These are phyloP conservation scores for Tilletia indica DNA, from an alignment of 1,284 basidiomycete species.

Conservation along the genomic window DNA sequence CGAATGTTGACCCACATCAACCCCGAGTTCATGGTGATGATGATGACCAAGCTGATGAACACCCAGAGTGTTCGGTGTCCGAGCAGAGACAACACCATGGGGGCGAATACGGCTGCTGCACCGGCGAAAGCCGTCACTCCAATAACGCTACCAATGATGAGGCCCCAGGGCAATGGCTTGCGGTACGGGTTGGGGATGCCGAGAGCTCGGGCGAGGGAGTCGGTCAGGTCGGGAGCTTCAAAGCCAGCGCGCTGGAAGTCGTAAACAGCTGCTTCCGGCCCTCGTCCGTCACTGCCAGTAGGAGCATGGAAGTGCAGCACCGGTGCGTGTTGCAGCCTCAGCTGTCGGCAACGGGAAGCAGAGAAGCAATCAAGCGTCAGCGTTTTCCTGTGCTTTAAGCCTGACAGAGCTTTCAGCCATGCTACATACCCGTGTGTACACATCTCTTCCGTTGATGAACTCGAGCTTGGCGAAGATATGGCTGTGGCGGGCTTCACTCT, in stretches of 20 bases:
- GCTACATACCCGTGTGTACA: slow-evolving; percentile 28
- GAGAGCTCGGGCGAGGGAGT: slow-evolving; percentile 29
- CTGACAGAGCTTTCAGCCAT: neutral
- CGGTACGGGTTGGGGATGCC: slow-evolving; percentile 31
- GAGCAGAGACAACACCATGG: slow-evolving; percentile 19
- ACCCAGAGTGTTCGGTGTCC: slow-evolving; percentile 32
- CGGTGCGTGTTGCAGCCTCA: slow-evolving; percentile 41
- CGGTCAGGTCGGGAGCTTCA: slow-evolving; percentile 31
- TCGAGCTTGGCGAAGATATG: slow-evolving; percentile 44
- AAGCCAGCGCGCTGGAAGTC: slow-evolving; percentile 43
- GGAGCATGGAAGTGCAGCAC: slow-evolving; percentile 41
- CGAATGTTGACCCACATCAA: slow-evolving; percentile 98
- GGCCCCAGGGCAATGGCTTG: slow-evolving; percentile 35
- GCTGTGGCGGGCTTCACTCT: slow-evolving; percentile 27
- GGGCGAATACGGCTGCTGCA: slow-evolving; percentile 20
- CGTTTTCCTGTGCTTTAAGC: neutral
- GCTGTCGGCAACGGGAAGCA: slow-evolving; percentile 23
- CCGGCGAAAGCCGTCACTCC: slow-evolving; percentile 23
- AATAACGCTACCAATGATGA: slow-evolving; percentile 25
- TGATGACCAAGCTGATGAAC: slow-evolving; percentile 35
- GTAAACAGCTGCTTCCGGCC: slow-evolving; percentile 31
- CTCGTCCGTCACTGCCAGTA: slow-evolving; percentile 20
- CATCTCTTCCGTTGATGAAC: slow-evolving; percentile 31
- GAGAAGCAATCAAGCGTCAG: neutral
- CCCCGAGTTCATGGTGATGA: slow-evolving; percentile 53